Evolutionary conservation across 2,329 filamentous ascomycete species (phyloP), one percentile per base, ranked within the genome.

Genomic region (Ophiocordyceps robertsii): DNA sequence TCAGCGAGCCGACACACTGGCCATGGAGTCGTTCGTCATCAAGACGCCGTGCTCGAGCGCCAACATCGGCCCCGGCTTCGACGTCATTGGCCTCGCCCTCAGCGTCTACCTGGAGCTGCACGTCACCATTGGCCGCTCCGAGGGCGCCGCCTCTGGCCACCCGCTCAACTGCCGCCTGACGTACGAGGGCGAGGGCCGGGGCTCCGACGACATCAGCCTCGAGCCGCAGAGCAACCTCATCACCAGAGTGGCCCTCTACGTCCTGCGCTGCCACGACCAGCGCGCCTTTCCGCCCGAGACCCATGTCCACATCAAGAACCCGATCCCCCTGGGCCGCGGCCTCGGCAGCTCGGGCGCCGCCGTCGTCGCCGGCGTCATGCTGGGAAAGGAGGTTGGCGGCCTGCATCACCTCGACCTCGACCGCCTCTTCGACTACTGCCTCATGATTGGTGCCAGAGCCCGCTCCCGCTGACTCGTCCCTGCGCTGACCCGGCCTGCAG

Each of bases 61-160:
- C 67, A 96, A 96, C 70, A 95, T 96, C 59, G 90, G 87, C 52
- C 90, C 90, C 39, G 90, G 90, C 45, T 98, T 96, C 72, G 90
- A 98, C 70, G 90, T 95, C 55, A 95, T 96, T 61, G 87, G 92
- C 52, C 81, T 98, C 47, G 90, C 90, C 9, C 74, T 98, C 52
- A 94, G 88, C 51, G 80, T 95, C 62, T 94, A 90, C 68, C 83
- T 98, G 50, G 89, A 95, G 68, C 71, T 96, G 44, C 75, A 80
- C 49, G 84, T 96, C 60, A 86, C 80, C 48, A 72, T 93, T 56
- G 76, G 84, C 62, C 69, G 77, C 45, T 63, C 69, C 53, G 67
- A 68, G 56, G 43, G 51, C 40, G 43, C 51, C 40, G 56, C 65
- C 37, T 79, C 77, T 8, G 64, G 71, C 24, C 68, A 75, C 45